Conservation (phyloP, 805 yeast species). For the Candida khao-thaluensis region DNA sequence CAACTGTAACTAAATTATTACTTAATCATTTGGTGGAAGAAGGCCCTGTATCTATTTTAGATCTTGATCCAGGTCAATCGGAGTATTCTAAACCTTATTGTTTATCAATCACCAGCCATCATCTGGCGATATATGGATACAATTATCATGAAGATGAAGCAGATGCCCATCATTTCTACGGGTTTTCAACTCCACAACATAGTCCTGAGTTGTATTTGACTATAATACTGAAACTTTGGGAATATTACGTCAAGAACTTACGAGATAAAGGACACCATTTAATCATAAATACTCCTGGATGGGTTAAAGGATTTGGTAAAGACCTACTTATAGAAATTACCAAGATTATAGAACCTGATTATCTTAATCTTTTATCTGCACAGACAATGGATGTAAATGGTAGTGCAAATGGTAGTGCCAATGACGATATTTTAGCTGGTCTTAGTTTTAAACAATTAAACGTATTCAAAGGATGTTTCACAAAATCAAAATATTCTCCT, state of each 20-base stretch:
- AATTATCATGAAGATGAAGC: slow-evolving; percentile 13
- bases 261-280: slow-evolving; percentile 36
- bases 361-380: slow-evolving; percentile 50
- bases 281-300: slow-evolving; percentile 81
- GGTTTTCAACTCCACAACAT: slow-evolving; percentile 67
- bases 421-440: slow-evolving; percentile 27
- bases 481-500: slow-evolving; percentile 42
- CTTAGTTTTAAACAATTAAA: slow-evolving; percentile 26
- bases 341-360: slow-evolving; percentile 48
- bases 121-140: slow-evolving; percentile 27
- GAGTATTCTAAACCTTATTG: slow-evolving; percentile 74
- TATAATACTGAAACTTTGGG: slow-evolving; percentile 42
- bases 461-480: slow-evolving; percentile 34
- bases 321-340: slow-evolving; percentile 56
- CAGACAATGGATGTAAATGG: too few species aligned
- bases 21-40: slow-evolving; percentile 45
- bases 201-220: slow-evolving; percentile 56
- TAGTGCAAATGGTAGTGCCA: slow-evolving; percentile 21
- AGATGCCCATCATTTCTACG: slow-evolving; percentile 43
- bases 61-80: slow-evolving; percentile 88
- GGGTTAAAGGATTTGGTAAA: slow-evolving; percentile 87
- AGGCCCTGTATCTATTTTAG: slow-evolving; percentile 51
- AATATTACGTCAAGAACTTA: slow-evolving; percentile 21
- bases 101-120: slow-evolving; percentile 49
- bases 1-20: slow-evolving; percentile 61